Evolutionary conservation across 495 filamentous ascomycete species (phyloP).

Genomic region (Aspergillus coremiiformis): DNA sequence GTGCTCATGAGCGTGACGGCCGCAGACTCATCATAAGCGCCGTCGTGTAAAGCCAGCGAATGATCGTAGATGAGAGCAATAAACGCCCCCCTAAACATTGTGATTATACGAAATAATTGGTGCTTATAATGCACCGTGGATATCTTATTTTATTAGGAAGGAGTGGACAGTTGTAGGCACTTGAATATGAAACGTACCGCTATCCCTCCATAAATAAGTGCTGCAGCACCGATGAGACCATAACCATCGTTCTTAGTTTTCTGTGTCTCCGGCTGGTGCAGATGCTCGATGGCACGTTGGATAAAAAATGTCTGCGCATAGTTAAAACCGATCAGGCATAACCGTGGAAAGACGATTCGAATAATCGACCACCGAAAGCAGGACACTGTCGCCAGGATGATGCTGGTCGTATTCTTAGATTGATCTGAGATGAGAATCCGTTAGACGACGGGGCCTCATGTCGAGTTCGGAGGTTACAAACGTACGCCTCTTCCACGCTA

Average conservation of each 20-base stretch:
- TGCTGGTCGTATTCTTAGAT: no score
- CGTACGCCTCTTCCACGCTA: no score
- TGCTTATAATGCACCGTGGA: conserved; percentile 1
- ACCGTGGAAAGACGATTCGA: no score
- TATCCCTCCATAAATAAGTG: background rate
- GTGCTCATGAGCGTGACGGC: conserved; percentile 54
- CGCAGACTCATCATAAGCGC: conserved; percentile 35
- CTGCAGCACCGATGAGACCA: conserved; percentile 2
- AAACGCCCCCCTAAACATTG: conserved; percentile 47
- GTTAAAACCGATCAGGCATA: conserved; percentile 3
- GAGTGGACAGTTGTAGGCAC: no score
- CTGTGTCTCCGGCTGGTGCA: background rate
- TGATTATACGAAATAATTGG: conserved; percentile 20
- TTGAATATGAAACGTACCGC: no score
- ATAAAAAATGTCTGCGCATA: conserved; percentile 4
- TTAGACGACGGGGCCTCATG: no score
- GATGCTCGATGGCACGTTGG: background rate
- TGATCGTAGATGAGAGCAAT: conserved; percentile 43
- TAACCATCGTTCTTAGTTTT: background rate
- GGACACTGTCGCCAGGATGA: no score
- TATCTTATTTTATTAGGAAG: background rate
- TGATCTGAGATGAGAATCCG: no score
- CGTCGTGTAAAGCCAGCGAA: conserved; percentile 33
- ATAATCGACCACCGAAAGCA: no score
- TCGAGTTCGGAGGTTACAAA: no score